These are phyloP conservation scores for Colletotrichum abscissum DNA, from an alignment of 2,329 filamentous ascomycete genomes.

Conservation along the genomic window DNA sequence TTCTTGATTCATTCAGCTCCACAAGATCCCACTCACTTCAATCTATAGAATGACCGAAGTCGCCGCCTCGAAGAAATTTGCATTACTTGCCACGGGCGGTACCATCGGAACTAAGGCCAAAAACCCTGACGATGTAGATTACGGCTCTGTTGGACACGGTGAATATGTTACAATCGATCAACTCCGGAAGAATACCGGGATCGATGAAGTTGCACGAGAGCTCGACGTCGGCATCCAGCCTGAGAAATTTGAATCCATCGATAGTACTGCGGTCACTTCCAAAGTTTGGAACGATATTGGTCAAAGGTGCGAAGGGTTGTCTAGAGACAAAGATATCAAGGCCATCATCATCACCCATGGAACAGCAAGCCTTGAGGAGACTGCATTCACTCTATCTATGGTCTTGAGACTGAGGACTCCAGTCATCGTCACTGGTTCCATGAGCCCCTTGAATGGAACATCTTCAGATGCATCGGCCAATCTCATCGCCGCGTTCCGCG, in stretches of 20 bases:
- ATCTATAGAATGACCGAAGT: too few species aligned
- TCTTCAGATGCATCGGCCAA: constrained; percentile 24
- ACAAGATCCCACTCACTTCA: too few species aligned
- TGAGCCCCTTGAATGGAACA: constrained; percentile 7
- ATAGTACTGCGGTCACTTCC: constrained; percentile 15
- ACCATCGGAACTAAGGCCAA: too few species aligned
- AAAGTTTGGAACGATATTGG: constrained; percentile 1
- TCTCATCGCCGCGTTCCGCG: constrained; percentile 17
- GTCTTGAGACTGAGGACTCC: neutral
- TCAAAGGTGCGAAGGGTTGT: neutral
- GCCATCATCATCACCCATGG: constrained; percentile 25
- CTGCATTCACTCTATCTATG: constrained; percentile 12
- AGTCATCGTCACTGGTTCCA: constrained; percentile 13
- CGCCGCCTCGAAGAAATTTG: too few species aligned
- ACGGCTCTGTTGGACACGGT: too few species aligned
- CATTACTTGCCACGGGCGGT: too few species aligned
- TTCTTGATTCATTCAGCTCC: too few species aligned
- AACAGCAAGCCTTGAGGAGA: constrained; percentile 26
- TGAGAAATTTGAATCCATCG: neutral
- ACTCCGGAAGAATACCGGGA: too few species aligned
- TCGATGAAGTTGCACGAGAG: neutral
- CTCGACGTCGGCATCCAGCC: neutral
- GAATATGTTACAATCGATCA: too few species aligned
- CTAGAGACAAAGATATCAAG: neutral
- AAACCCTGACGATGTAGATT: too few species aligned